Percentiles rank a stretch among this genome's conserved stretches.
Evolutionary conservation across 805 yeast genomes (phyloP).

Genomic region (Nakazawaea wickerhamii): DNA sequence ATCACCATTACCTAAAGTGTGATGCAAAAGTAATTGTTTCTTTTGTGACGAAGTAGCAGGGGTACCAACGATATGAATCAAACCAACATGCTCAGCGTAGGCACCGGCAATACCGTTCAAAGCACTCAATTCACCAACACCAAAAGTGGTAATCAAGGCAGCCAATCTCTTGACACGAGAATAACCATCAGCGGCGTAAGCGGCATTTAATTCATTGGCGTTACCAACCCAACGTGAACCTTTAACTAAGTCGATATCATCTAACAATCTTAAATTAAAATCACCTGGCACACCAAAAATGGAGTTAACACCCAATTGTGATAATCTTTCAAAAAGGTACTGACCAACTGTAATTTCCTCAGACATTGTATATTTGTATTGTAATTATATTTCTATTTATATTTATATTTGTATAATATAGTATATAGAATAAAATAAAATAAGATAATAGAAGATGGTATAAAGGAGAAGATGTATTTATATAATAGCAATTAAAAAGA

Average conservation of each 20-base stretch:
- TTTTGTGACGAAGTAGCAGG: conserved; percentile 74
- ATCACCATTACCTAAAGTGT: conserved; percentile 80
- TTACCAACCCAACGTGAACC: conserved; percentile 87
- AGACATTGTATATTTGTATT: conserved; percentile 10
- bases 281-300: conserved; percentile 82
- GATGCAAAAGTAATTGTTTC: conserved; percentile 69
- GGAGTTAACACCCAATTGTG: conserved; percentile 65
- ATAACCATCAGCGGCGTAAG: conserved; percentile 87
- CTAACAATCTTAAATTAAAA: conserved; percentile 67
- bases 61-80: conserved; percentile 80
- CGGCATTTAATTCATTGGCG: conserved; percentile 85
- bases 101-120: conserved; percentile 85
- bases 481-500: too few species aligned
- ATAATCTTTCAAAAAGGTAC: conserved; percentile 72
- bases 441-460: not conserved
- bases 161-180: conserved; percentile 75
- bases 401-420: not conserved
- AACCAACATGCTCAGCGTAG: conserved; percentile 84
- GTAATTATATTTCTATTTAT: not conserved
- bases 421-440: not conserved
- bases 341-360: conserved; percentile 55
- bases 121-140: conserved; percentile 86
- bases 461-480: conserved; percentile 3
- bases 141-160: conserved; percentile 77
- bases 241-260: conserved; percentile 67